Conservation (phyloP, 2,329 filamentous ascomycete species). For the Aphanoascus verrucosus region DNA sequence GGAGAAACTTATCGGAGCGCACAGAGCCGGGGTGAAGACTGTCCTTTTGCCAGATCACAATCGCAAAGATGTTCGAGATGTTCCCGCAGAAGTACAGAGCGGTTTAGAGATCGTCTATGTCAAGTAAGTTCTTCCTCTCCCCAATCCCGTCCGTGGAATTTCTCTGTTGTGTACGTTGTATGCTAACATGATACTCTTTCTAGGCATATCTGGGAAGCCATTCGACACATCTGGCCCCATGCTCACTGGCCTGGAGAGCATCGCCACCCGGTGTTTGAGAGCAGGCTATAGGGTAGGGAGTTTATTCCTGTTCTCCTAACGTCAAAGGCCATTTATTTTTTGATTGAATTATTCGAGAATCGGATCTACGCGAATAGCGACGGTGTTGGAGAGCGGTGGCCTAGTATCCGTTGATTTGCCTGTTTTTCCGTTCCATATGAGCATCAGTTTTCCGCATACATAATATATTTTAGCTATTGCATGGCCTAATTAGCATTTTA, state of each 20-base stretch:
- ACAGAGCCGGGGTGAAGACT: constrained; percentile 87
- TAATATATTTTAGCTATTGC: constrained; percentile 13
- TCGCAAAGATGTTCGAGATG: constrained; percentile 80
- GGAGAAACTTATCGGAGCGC: constrained; percentile 92
- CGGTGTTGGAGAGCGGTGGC: constrained; percentile 11
- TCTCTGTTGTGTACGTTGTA: not conserved
- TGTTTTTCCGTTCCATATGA: constrained; percentile 4
- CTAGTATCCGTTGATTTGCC: not conserved
- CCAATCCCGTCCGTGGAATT: constrained; percentile 11
- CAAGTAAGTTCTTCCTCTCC: constrained; percentile 47
- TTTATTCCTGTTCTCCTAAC: not conserved
- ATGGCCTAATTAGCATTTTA: constrained; percentile 3
- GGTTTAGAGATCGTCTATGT: constrained; percentile 85
- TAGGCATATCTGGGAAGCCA: constrained; percentile 88
- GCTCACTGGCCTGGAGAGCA: constrained; percentile 69
- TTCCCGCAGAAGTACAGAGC: constrained; percentile 78
- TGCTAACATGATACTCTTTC: constrained; percentile 13
- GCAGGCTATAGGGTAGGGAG: constrained; percentile 53
- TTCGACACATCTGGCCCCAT: constrained; percentile 85
- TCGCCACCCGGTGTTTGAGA: constrained; percentile 61
- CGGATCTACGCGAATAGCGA: constrained; percentile 5
- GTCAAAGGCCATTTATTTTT: not conserved
- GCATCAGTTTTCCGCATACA: not conserved
- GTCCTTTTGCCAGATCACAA: constrained; percentile 82
- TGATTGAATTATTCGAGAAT: not conserved